Percentiles rank a stretch among this genome's conserved stretches.
Evolutionary conservation across 2,329 filamentous ascomycete species (phyloP).

Genomic region (Ophiocordyceps camponoti-saundersi): DNA sequence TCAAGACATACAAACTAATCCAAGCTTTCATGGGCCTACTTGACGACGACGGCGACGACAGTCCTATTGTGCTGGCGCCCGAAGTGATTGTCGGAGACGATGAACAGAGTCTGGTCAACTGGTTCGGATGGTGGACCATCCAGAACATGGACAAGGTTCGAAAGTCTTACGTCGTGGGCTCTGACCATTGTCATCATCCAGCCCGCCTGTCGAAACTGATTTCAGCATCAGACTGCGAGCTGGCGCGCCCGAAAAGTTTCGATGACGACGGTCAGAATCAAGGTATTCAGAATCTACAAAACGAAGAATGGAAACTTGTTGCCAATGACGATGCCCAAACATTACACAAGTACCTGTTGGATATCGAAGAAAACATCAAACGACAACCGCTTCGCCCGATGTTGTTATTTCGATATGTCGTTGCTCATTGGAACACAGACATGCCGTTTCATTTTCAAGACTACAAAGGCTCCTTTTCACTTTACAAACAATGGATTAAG

Average conservation of each 20-base stretch:
- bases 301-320: neutral
- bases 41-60: slow-evolving; percentile 4
- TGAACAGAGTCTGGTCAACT: slow-evolving; percentile 45
- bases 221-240: slow-evolving; percentile 13
- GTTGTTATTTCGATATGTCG: slow-evolving; percentile 18
- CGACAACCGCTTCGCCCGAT: slow-evolving; percentile 5
- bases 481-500: slow-evolving; percentile 9
- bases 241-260: slow-evolving; percentile 17
- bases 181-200: slow-evolving; percentile 9
- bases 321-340: slow-evolving; percentile 1
- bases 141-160: slow-evolving; percentile 31
- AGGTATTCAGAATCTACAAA: neutral
- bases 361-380: neutral
- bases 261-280: slow-evolving; percentile 7
- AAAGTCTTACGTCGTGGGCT: slow-evolving; percentile 38
- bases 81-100: slow-evolving; percentile 35
- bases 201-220: slow-evolving; percentile 9
- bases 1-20: slow-evolving; percentile 8
- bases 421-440: slow-evolving; percentile 20
- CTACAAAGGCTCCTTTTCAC: slow-evolving; percentile 4
- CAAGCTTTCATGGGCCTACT: slow-evolving; percentile 5
- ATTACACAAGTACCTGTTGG: neutral
- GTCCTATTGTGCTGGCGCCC: slow-evolving; percentile 27
- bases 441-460: slow-evolving; percentile 10
- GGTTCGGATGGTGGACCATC: slow-evolving; percentile 43